Evolutionary conservation across 2,329 filamentous ascomycete genomes (phyloP).

Genomic region (Microsporum audouinii): DNA sequence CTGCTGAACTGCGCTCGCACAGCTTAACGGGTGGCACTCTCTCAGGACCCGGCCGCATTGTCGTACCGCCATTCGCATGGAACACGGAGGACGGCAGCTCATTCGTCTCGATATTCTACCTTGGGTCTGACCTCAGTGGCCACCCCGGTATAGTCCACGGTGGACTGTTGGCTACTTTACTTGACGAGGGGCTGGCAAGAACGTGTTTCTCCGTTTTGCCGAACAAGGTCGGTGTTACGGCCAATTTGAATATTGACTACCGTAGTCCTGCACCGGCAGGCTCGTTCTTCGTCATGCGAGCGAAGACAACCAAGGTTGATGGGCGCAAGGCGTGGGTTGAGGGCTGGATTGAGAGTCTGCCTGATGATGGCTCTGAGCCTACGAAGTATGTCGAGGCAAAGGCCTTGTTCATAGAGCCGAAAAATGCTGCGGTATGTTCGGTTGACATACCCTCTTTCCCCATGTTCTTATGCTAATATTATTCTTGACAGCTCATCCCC

Average conservation of each 20-base stretch:
- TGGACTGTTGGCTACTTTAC: conserved; percentile 54
- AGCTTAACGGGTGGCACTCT: conserved; percentile 77
- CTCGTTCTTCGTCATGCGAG: conserved; percentile 48
- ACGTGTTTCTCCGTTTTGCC: conserved; percentile 44
- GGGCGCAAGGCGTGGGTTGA: conserved; percentile 31
- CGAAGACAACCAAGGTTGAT: conserved; percentile 32
- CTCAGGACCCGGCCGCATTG: conserved; percentile 60
- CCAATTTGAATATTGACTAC: conserved; percentile 52
- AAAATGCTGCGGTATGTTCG: conserved; percentile 56
- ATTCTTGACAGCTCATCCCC: conserved; percentile 8
- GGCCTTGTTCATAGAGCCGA: conserved; percentile 48
- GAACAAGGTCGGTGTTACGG: conserved; percentile 43
- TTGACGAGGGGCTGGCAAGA: conserved; percentile 58
- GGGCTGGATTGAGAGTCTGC: conserved; percentile 35
- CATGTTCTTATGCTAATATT: neutral
- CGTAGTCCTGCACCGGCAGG: conserved; percentile 48
- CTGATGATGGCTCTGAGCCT: conserved; percentile 62
- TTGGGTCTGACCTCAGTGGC: conserved; percentile 52
- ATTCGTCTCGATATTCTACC: conserved; percentile 52
- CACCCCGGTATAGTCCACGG: conserved; percentile 66
- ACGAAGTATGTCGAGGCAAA: conserved; percentile 49
- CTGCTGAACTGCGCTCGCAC: conserved; percentile 53
- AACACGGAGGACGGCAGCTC: conserved; percentile 59
- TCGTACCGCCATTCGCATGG: conserved; percentile 72
- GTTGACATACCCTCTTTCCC: neutral